Base-by-base conservation (phyloP, 202 grass and related monocot genomes). In the Bolboschoenoplectus hybrid region DNA sequence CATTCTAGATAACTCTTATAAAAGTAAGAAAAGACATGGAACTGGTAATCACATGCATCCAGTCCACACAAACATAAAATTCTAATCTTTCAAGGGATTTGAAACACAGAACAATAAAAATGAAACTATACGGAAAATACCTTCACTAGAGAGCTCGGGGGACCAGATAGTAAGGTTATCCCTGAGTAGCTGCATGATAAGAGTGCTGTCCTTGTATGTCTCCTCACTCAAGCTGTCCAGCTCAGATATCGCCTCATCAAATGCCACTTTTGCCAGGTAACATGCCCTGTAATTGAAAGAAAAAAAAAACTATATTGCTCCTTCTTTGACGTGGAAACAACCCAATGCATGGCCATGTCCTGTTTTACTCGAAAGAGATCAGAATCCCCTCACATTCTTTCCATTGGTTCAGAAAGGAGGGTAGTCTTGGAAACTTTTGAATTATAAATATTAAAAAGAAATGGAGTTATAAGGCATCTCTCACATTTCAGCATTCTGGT, bases 151-250 rank as follows among this genome's bases (percentile, higher is more conserved):
- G 36, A 67, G 74, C 36, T 86, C 61, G 44, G 74, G 8, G 7
- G n/a, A 16, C 65, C 78, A 87, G 2, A 87, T 51, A 34, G 35
- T 82, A 87, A 82, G 17, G 56, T 87, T 87, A 38, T 87, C 78
- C 40, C 85, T 71, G 6, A 87, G 85, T 17, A 87, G 55, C 49
- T 87, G 50, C 85, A 87, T 51, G 50, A 87, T 62, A 19, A 51
- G 3, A 82, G 65, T 82, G 51, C 49, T 82, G 55, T 87, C 77
- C 14, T 82, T 82, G 63, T 87, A 87, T 0, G 50, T 58, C 34
- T 73, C 85, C 51, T 82, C 77, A 12, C 50, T 73, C 36, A 87
- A 81, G 46, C 1, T 46, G 44, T 82, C 64, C 4, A 87, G 13
- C n/a, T 87, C 65, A 35, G 64, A 9, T 16, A 51, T 19, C 62